Percentiles rank a stretch among this genome's conserved stretches.
These are phyloP conservation scores for Ganoderma multipileum DNA, from an alignment of 1,284 basidiomycete species.

Conservation along the genomic window DNA sequence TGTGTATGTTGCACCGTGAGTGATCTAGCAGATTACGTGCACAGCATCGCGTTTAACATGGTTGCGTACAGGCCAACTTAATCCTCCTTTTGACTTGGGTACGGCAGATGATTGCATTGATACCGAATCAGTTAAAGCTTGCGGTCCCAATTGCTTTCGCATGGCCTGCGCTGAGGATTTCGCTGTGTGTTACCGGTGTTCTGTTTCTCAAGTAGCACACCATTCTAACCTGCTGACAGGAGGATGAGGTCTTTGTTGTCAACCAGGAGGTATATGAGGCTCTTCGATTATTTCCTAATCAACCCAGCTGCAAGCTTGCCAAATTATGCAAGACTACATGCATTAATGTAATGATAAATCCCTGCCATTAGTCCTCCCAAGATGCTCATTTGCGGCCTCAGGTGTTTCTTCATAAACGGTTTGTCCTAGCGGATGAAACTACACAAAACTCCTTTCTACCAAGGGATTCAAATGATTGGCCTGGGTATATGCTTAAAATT, in stretches of 20 bases:
- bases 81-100: background rate
- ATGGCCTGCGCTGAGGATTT: background rate
- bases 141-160: constrained; percentile 23
- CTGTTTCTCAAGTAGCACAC: background rate
- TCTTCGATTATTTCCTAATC: constrained; percentile 43
- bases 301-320: constrained; percentile 46
- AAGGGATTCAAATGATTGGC: background rate
- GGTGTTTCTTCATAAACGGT: constrained; percentile 23
- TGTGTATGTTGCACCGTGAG: constrained; percentile 36
- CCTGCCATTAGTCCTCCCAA: too few relatives aligned
- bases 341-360: constrained; percentile 47
- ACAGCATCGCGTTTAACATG: background rate
- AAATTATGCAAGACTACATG: constrained; percentile 48
- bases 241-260: background rate
- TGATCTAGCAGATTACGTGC: background rate
- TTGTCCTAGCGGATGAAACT: constrained; percentile 1
- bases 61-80: background rate
- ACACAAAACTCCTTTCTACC: background rate
- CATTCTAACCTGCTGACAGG: background rate
- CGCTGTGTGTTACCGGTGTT: background rate
- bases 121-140: background rate
- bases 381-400: too few relatives aligned
- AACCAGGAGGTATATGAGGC: constrained; percentile 18
- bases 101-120: background rate
- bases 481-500: too few relatives aligned